phyloP scores from a whole-genome alignment of 192 early-diverging fungal species.

The Mortierella hygrophila region DNA sequence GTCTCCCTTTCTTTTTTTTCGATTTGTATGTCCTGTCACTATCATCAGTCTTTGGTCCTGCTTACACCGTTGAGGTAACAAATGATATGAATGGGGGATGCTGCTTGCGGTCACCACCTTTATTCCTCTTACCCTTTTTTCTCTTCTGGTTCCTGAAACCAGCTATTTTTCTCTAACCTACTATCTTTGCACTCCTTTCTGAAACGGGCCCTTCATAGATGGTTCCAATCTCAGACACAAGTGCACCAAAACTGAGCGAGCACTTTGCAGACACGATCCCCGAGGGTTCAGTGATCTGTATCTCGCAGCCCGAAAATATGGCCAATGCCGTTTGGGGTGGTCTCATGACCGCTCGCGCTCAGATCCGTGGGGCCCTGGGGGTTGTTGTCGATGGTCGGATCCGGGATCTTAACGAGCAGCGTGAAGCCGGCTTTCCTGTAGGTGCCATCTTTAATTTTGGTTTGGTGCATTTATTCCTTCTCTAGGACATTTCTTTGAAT shows the following conservation, averaged over 20 bases:
- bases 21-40: too few relatives aligned
- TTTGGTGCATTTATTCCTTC: neutral
- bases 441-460: neutral
- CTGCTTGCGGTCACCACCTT: too few relatives aligned
- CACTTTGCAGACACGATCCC: conserved; percentile 64
- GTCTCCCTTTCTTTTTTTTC: neutral
- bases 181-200: too few relatives aligned
- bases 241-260: conserved; percentile 54
- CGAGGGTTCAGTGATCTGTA: conserved; percentile 61
- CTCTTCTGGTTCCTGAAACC: neutral
- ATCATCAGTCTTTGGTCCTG: conserved; percentile 63
- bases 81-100: too few relatives aligned
- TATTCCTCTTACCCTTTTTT: neutral
- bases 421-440: conserved; percentile 63
- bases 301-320: conserved; percentile 65
- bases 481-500: neutral
- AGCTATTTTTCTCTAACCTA: too few relatives aligned
- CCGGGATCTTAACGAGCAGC: conserved; percentile 68
- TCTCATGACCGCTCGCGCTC: conserved; percentile 68
- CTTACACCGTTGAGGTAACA: conserved; percentile 69
- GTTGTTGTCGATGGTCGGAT: conserved; percentile 68
- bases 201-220: conserved; percentile 26
- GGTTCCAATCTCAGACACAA: conserved; percentile 57
- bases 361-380: conserved; percentile 58
- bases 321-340: conserved; percentile 73